Evolutionary conservation across 257 asterid species (phyloP), one percentile per base, ranked within the genome.

Genomic region (Solanum bulbocastanum): DNA sequence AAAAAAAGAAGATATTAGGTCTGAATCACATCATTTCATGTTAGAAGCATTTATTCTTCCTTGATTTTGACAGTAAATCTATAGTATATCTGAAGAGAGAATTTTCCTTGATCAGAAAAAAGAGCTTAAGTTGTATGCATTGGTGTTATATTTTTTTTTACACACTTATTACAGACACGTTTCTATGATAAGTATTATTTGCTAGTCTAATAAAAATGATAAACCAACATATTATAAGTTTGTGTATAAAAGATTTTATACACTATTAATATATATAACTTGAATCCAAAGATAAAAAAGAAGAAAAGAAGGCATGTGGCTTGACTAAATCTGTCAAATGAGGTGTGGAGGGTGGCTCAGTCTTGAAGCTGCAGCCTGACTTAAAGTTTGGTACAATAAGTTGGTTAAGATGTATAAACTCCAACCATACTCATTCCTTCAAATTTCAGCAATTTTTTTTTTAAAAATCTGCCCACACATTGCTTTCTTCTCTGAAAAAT

Each of bases 351-450:
- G 56, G 46, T 76, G 84, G 72, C 58, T 73, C 89, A 87, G 83
- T n/a, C 85, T 87, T 85, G 71, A 82, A 82, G 86, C 44, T 82
- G 86, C 86, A 82, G 1, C 65, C 46, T 49, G 86, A 82, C 71
- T 83, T 75, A 25, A 88, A 84, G 92, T 89, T 91, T 87, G 88
- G 93, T 89, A 87, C 91, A 88, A 32, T 60, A 39, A 27, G 94
- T 93, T 83, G 73, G 95, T 89, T 91, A 92, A 87, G 96, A 92
- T 91, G 94, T 90, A 85, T 72, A 89, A 90, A 88, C 88, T 87
- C 93, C 94, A 94, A 93, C 98, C 86, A 86, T 81, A 93, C 87
- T 93, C 95, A 52, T 96, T 92, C 93, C 99, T 95, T 96, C 87
- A 86, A 91, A 89, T 89, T 93, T 94, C 98, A 91, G 99, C 99